Evolutionary conservation across 331 rosid genomes (phyloP).

Genomic region (Malus hybrid): DNA sequence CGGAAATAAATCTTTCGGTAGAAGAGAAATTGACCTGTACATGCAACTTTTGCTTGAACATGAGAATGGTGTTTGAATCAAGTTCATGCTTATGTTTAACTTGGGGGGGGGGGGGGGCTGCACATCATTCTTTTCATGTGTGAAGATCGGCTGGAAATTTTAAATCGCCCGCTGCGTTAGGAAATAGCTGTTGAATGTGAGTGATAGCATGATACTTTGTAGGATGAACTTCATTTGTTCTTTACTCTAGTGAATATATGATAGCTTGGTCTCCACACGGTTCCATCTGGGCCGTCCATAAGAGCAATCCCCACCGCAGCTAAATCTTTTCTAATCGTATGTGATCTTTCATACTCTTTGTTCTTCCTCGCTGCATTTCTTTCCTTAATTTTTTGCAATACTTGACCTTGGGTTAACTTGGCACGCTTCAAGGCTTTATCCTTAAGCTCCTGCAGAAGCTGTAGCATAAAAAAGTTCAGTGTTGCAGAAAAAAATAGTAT

Average conservation of each 20-base stretch:
- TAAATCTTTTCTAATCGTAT: conserved; percentile 63
- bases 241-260: neutral
- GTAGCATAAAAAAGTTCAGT: conserved; percentile 7
- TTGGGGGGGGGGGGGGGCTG: too few species aligned
- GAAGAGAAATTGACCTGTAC: neutral
- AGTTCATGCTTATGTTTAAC: conserved; percentile 1
- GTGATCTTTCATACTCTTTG: conserved; percentile 77
- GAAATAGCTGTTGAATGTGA: neutral
- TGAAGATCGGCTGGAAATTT: neutral
- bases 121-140: neutral
- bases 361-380: conserved; percentile 62
- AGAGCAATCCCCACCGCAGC: conserved; percentile 73
- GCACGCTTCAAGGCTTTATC: conserved; percentile 82
- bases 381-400: conserved; percentile 59
- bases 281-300: conserved; percentile 83
- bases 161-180: neutral
- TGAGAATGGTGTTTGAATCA: conserved; percentile 9
- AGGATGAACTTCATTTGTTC: neutral
- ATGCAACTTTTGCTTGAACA: conserved; percentile 7
- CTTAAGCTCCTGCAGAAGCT: conserved; percentile 69
- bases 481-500: too few species aligned
- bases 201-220: neutral
- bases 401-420: conserved; percentile 54
- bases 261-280: conserved; percentile 72
- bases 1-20: neutral